Base-by-base conservation (phyloP, 371 early-diverging fungal genomes). In the Rhizopus delemar region DNA sequence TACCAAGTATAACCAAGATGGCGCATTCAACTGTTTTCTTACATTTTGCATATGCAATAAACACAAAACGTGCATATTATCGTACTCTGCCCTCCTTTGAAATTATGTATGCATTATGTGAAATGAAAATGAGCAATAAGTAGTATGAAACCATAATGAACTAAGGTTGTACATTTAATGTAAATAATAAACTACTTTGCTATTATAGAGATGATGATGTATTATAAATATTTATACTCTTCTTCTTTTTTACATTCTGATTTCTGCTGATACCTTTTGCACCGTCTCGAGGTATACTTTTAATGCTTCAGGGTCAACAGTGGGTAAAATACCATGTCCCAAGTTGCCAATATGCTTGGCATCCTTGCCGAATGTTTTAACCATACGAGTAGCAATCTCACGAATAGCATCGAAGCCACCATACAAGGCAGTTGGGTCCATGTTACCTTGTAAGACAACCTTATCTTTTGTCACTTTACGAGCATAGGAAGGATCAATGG, bases 251-350 rank as follows among this genome's bases (percentile, higher is more conserved):
- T 56, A 56, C 50, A 71, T 68, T 68, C 71, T 73, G 45, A 80
- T 73, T 51, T 78, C 78, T 15, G 74, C 68, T 34, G 82, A 82
- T 3, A 82, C 78, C 29, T 75, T 60, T 53, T 85, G 85, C 8
- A 90, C 85, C 8, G 87, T 79, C 68, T 90, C 87, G 57, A 92
- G 64, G 60, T 89, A 92, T 16, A 85, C 78, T 35, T 75, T 80
- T 56, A 92, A 75, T 29, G 81, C 85, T 66, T 91, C 91, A 6
- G 90, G 90, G 57, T 86, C 85, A 54, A 90, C 90, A 13, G 78
- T 78, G 8, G 92, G 93, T 60, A 89, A 74, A 73, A 95, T 95
- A 35, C 99, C 99, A 71, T 98, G 99, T 28, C 99, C 99, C 56
- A 98, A 74, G 65, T 98, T 98, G 48, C 90, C 96, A 71, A 97